These are phyloP conservation scores for Claviceps digitariae DNA, from an alignment of 2,329 filamentous ascomycete genomes.

Conservation along the genomic window DNA sequence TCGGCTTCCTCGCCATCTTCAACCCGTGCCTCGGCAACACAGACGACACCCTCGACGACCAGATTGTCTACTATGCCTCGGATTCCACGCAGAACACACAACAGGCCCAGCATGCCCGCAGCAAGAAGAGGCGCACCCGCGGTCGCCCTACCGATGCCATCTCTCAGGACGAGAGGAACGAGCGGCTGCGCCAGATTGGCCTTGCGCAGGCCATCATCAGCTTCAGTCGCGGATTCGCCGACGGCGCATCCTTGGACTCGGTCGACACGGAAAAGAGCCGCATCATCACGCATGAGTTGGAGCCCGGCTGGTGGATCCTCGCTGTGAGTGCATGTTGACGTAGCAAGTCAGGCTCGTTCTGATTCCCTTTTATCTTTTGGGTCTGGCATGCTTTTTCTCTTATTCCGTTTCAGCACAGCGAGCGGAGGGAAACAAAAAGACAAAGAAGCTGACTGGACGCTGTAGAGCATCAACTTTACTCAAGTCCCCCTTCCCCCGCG, in stretches of 20 bases:
- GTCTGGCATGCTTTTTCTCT: background rate
- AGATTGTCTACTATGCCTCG: slow-evolving; percentile 90
- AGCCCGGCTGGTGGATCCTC: slow-evolving; percentile 89
- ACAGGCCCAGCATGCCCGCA: slow-evolving; percentile 19
- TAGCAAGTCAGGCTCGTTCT: too few species aligned
- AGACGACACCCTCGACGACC: slow-evolving; percentile 50
- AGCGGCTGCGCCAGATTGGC: slow-evolving; percentile 82
- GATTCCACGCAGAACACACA: slow-evolving; percentile 20
- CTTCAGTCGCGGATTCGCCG: slow-evolving; percentile 80
- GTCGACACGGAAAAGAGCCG: slow-evolving; percentile 86
- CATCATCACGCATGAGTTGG: slow-evolving; percentile 74
- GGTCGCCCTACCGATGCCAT: slow-evolving; percentile 29
- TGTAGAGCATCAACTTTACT: slow-evolving; percentile 56
- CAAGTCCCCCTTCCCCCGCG: slow-evolving; percentile 49
- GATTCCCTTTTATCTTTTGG: too few species aligned
- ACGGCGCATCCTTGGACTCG: slow-evolving; percentile 60
- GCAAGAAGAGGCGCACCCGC: slow-evolving; percentile 28
- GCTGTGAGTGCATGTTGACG: slow-evolving; percentile 57
- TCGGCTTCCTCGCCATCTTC: slow-evolving; percentile 89
- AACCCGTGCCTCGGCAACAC: slow-evolving; percentile 64
- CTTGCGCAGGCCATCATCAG: slow-evolving; percentile 93
- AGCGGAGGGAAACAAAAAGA: background rate
- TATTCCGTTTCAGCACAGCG: background rate
- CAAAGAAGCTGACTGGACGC: background rate
- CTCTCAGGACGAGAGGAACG: slow-evolving; percentile 59